These are phyloP conservation scores for Leishmania mexicana DNA, from an alignment of 208 protist genomes.

Conservation along the genomic window DNA sequence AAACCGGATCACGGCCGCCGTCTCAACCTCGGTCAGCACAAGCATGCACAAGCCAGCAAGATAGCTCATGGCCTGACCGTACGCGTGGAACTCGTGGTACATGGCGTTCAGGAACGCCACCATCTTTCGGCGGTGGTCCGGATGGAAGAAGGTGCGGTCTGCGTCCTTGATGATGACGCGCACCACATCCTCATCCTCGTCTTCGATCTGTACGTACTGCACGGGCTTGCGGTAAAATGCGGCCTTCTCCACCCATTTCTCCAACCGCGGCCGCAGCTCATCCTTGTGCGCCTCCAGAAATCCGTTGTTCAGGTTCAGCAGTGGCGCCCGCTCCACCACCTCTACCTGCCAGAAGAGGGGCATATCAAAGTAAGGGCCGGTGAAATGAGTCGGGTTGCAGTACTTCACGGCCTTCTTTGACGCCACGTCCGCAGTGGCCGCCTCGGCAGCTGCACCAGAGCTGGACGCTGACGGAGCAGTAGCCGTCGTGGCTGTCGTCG, in stretches of 20 bases:
- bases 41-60: constrained; percentile 87
- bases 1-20: constrained; percentile 76
- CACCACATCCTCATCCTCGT: constrained; percentile 85
- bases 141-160: constrained; percentile 83
- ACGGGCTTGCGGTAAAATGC: constrained; percentile 70
- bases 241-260: constrained; percentile 67
- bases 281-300: constrained; percentile 73
- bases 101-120: constrained; percentile 80
- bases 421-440: not conserved
- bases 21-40: constrained; percentile 82
- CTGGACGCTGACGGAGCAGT: constrained; percentile 15
- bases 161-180: constrained; percentile 93
- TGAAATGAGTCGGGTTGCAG: constrained; percentile 76
- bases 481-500: not conserved
- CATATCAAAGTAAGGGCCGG: constrained; percentile 82
- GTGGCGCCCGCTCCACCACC: constrained; percentile 64
- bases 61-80: constrained; percentile 92
- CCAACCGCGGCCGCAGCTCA: constrained; percentile 57
- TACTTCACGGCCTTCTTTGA: constrained; percentile 38
- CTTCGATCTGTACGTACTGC: constrained; percentile 76
- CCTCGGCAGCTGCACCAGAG: constrained; percentile 24
- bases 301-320: constrained; percentile 85
- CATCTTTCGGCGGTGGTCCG: constrained; percentile 76
- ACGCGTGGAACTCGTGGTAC: constrained; percentile 83
- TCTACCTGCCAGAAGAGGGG: constrained; percentile 81